These are phyloP conservation scores for Ettlia oleoabundans DNA, from an alignment of 139 green algal genomes.

Conservation along the genomic window DNA sequence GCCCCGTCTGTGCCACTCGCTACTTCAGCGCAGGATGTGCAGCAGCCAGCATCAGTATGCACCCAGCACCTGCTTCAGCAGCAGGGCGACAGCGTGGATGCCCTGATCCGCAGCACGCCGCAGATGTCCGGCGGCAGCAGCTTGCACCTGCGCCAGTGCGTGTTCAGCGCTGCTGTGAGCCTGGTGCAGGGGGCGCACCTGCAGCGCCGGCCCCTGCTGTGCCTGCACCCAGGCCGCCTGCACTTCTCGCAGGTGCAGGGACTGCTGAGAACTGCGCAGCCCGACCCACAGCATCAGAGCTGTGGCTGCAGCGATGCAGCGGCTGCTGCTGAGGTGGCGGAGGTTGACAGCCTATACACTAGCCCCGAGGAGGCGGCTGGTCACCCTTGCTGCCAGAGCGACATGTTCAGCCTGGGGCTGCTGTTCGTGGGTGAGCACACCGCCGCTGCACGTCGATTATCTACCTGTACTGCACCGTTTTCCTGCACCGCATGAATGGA, in stretches of 20 bases:
- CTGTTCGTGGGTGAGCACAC: constrained; percentile 73
- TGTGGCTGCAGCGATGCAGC: neutral
- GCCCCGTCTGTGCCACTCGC: neutral
- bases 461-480: too few species aligned
- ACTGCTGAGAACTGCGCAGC: neutral
- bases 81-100: neutral
- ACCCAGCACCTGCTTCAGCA: constrained; percentile 24
- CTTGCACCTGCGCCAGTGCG: constrained; percentile 41
- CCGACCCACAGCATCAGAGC: neutral
- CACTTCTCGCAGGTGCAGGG: constrained; percentile 18
- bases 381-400: neutral
- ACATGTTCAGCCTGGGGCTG: constrained; percentile 66
- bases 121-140: neutral
- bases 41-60: constrained; percentile 9
- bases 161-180: constrained; percentile 71
- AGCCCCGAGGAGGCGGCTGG: constrained; percentile 64
- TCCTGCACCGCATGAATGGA: too few species aligned
- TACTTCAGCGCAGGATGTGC: neutral
- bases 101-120: neutral
- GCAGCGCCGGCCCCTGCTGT: constrained; percentile 24
- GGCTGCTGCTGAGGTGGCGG: neutral
- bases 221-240: constrained; percentile 42
- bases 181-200: constrained; percentile 55
- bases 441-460: too few species aligned
- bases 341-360: constrained; percentile 60